Evolutionary conservation across 2,329 filamentous ascomycete species (phyloP).

Genomic region (Cladosporium sp.): DNA sequence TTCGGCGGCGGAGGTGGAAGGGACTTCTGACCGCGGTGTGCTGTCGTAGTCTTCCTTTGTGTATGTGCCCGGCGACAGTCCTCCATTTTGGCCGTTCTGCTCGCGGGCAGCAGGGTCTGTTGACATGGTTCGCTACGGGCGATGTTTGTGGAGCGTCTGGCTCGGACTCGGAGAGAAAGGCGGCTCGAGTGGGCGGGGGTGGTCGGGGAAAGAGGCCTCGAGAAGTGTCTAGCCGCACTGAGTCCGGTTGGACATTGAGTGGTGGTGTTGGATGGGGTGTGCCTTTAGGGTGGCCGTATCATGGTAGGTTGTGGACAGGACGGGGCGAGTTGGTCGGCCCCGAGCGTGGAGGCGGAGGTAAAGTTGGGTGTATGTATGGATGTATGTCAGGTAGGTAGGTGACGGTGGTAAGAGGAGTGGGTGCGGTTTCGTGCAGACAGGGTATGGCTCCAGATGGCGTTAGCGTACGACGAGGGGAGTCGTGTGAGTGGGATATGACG

Average conservation of each 20-base stretch:
- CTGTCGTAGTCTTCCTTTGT: slow-evolving; percentile 30
- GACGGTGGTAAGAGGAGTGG: too few relatives aligned
- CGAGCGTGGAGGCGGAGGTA: neutral
- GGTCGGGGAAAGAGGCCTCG: slow-evolving; percentile 4
- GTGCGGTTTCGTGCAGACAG: neutral
- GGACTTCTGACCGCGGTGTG: slow-evolving; percentile 39
- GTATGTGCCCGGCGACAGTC: slow-evolving; percentile 9
- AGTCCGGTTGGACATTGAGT: slow-evolving; percentile 28
- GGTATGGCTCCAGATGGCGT: neutral
- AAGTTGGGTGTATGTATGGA: too few relatives aligned
- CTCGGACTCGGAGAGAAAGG: neutral
- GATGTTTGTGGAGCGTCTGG: neutral
- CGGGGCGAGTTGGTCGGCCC: slow-evolving; percentile 3
- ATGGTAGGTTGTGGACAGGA: slow-evolving; percentile 14
- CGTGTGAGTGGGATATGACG: too few relatives aligned
- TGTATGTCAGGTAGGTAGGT: neutral
- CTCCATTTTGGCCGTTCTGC: slow-evolving; percentile 14
- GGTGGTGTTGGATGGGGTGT: slow-evolving; percentile 9
- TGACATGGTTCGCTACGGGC: slow-evolving; percentile 19
- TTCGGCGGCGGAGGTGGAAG: slow-evolving; percentile 24
- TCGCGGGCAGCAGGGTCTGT: slow-evolving; percentile 17
- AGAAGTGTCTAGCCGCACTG: slow-evolving; percentile 26
- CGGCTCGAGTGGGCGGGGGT: neutral
- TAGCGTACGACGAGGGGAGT: neutral
- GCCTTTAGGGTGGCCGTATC: slow-evolving; percentile 18